A percentile compares a stretch with the other conserved stretches of the same genome.
Conservation (phyloP, 345 rosid species). For the Clausena lansium region DNA sequence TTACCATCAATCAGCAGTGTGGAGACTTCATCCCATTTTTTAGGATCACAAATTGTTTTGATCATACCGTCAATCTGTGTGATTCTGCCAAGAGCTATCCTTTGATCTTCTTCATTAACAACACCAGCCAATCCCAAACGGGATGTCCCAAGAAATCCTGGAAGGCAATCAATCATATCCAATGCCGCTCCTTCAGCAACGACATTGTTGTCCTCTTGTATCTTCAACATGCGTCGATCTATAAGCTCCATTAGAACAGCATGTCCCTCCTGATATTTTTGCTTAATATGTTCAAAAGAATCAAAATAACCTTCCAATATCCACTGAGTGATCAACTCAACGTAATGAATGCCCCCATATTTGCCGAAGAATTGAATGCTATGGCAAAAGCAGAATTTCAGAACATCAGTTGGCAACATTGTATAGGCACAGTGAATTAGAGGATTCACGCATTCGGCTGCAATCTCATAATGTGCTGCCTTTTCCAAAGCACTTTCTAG, state of each 20-base stretch:
- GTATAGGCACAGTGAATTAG: conserved; percentile 28
- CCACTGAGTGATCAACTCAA: conserved; percentile 59
- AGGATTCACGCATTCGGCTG: background rate
- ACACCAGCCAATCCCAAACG: conserved; percentile 36
- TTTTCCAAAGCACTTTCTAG: background rate
- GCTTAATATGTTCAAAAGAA: conserved; percentile 30
- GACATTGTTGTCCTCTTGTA: conserved; percentile 40
- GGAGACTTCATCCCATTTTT: conserved; percentile 19
- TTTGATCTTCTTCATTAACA: conserved; percentile 5
- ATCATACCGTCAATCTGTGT: conserved; percentile 47
- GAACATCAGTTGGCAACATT: background rate
- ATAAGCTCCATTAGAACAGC: conserved; percentile 47
- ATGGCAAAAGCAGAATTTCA: conserved; percentile 51
- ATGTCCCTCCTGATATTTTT: conserved; percentile 49
- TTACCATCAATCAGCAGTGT: conserved; percentile 49
- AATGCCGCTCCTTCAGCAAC: conserved; percentile 37
- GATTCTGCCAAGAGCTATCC: conserved; percentile 39
- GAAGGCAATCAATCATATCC: conserved; percentile 25
- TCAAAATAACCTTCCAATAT: conserved; percentile 66
- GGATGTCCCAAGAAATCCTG: conserved; percentile 29
- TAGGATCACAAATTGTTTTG: conserved; percentile 31
- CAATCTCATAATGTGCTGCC: background rate
- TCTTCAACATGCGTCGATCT: conserved; percentile 41
- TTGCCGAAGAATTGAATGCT: conserved; percentile 35
- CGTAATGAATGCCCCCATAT: conserved; percentile 40